A percentile compares a stretch with the other conserved stretches of the same genome.
phyloP scores from a whole-genome alignment of 768 basidiomycete genomes.

The Lentinula sp. region DNA sequence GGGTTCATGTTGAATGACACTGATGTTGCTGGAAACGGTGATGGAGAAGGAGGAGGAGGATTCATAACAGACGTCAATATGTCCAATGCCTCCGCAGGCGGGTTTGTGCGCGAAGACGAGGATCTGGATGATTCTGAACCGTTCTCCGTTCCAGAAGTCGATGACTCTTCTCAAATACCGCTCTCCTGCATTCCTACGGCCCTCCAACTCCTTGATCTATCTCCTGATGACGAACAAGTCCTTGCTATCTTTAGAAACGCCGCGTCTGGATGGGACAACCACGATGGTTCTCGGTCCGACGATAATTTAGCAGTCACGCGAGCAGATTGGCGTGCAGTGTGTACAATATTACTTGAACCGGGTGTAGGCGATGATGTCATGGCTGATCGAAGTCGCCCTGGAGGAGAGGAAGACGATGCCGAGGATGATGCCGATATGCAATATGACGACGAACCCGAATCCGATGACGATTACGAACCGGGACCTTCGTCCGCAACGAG shows the following conservation, averaged over 20 bases:
- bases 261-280: constrained; percentile 56
- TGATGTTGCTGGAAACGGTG: constrained; percentile 4
- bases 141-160: constrained; percentile 2
- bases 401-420: neutral
- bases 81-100: neutral
- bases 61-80: constrained; percentile 21
- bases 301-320: constrained; percentile 38
- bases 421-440: neutral
- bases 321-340: constrained; percentile 78
- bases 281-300: constrained; percentile 10
- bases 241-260: constrained; percentile 72
- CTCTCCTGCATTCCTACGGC: constrained; percentile 55
- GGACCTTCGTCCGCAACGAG: constrained; percentile 9
- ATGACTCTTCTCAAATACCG: constrained; percentile 32
- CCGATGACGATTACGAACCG: constrained; percentile 22
- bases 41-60: constrained; percentile 22
- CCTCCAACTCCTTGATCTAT: constrained; percentile 57
- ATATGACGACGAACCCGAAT: constrained; percentile 10
- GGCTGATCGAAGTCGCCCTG: neutral
- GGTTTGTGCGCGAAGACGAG: neutral
- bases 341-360: constrained; percentile 63
- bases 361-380: constrained; percentile 14
- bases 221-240: constrained; percentile 68
- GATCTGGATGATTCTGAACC: constrained; percentile 8
- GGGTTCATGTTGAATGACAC: constrained; percentile 22